phyloP scores from a whole-genome alignment of 306 rosid genomes.

The Glycyrrhiza uralensis region DNA sequence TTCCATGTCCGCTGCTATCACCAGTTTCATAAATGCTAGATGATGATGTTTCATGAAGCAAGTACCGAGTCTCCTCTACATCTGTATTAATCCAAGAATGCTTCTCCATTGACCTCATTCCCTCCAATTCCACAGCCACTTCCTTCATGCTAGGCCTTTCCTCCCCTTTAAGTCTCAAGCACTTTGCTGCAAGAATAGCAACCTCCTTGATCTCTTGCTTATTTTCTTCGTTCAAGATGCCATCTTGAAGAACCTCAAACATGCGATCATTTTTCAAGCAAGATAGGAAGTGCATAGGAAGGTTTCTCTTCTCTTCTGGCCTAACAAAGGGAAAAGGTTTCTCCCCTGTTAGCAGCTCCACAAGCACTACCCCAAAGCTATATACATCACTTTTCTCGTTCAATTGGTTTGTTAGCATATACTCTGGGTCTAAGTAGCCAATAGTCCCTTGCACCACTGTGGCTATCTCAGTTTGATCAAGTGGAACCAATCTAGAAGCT shows the following conservation, averaged over 20 bases:
- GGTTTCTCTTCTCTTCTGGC: too few species aligned
- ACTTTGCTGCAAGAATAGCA: background rate
- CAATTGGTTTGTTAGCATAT: too few species aligned
- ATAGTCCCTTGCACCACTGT: too few species aligned
- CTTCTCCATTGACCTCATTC: background rate
- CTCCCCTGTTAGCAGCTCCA: too few species aligned
- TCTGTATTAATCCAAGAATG: background rate
- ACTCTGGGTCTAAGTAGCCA: too few species aligned
- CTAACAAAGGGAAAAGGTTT: too few species aligned
- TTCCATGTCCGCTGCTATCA: background rate
- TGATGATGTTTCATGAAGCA: background rate
- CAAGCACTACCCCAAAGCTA: too few species aligned
- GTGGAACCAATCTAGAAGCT: too few species aligned
- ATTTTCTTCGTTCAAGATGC: background rate
- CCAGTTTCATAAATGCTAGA: background rate
- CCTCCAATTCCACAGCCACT: conserved; percentile 3
- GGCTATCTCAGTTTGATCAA: too few species aligned
- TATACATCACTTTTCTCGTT: too few species aligned
- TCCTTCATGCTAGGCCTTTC: conserved; percentile 11
- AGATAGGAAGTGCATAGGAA: too few species aligned
- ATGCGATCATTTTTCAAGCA: background rate
- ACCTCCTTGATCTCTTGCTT: conserved; percentile 1
- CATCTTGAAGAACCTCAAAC: background rate
- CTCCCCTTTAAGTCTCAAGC: conserved; percentile 10
- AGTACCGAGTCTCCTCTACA: background rate